A percentile compares a stretch with the other conserved stretches of the same genome.
Evolutionary conservation across 441 rosid species (phyloP).

Genomic region (Erodium moschatum): DNA sequence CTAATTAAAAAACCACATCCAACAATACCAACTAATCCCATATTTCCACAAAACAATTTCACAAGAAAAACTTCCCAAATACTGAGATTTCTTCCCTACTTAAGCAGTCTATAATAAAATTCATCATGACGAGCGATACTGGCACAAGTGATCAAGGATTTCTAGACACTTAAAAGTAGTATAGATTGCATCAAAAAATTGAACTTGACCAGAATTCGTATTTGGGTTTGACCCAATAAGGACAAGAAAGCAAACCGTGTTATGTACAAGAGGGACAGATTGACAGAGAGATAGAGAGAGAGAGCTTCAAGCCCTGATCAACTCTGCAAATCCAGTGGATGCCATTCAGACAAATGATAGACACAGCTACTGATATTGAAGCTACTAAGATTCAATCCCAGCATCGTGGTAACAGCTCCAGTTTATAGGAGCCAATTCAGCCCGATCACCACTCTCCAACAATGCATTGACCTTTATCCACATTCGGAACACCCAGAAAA

Average conservation of each 20-base stretch:
- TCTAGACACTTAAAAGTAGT: neutral
- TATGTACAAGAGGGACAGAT: constrained; percentile 11
- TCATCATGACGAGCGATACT: neutral
- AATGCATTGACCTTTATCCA: neutral
- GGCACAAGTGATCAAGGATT: neutral
- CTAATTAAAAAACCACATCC: constrained; percentile 18
- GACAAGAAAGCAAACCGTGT: constrained; percentile 24
- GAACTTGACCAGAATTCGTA: neutral
- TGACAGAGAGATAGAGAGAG: neutral
- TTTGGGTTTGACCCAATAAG: neutral
- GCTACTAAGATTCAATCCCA: constrained; percentile 29
- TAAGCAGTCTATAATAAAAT: neutral
- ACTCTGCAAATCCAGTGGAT: constrained; percentile 59
- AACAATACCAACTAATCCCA: constrained; percentile 2
- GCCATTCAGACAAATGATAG: constrained; percentile 84
- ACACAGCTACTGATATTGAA: constrained; percentile 34
- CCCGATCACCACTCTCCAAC: constrained; percentile 1
- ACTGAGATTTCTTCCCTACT: neutral
- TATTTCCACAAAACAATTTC: neutral
- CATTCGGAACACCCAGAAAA: constrained; percentile 13
- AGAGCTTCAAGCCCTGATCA: constrained; percentile 38
- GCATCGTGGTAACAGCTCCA: constrained; percentile 48
- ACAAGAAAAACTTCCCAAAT: neutral
- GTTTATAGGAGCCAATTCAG: constrained; percentile 19
- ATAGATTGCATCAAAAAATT: neutral